Evolutionary conservation across 192 early-diverging fungal species (phyloP).

Genomic region (Kickxella alabastrina): DNA sequence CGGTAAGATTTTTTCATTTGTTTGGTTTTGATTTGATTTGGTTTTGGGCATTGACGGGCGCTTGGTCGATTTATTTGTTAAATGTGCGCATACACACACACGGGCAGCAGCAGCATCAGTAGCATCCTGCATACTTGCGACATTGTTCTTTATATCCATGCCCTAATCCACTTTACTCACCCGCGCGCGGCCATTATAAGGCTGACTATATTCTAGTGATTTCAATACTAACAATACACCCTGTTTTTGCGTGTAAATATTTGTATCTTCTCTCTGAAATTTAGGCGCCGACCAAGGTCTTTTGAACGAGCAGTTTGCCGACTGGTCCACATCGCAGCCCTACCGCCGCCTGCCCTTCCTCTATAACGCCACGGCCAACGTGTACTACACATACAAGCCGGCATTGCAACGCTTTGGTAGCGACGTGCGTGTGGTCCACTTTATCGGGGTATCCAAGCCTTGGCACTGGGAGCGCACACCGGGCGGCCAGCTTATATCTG

Average conservation of each 20-base stretch:
- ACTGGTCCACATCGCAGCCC: conserved; percentile 62
- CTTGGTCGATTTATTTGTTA: background rate
- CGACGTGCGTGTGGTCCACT: conserved; percentile 79
- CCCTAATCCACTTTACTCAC: too few relatives aligned
- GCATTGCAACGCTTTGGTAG: conserved; percentile 72
- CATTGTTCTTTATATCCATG: background rate
- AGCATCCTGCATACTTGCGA: background rate
- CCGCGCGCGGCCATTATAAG: too few relatives aligned
- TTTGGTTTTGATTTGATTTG: background rate
- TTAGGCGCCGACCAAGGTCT: conserved; percentile 91
- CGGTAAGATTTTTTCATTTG: conserved; percentile 53
- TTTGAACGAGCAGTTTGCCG: conserved; percentile 80
- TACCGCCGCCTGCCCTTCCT: conserved; percentile 78
- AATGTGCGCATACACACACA: conserved; percentile 4
- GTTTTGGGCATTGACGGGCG: too few relatives aligned
- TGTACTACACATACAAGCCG: conserved; percentile 63
- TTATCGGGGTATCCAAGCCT: conserved; percentile 85
- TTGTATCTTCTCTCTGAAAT: background rate
- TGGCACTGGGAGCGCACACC: conserved; percentile 75
- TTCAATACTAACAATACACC: too few relatives aligned
- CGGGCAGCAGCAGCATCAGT: background rate
- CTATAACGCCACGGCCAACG: conserved; percentile 65
- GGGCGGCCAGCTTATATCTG: conserved; percentile 53
- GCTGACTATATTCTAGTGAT: too few relatives aligned
- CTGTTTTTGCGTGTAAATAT: too few relatives aligned